Evolutionary conservation across 108 stramenopile genomes (phyloP), one percentile per base, ranked within the genome.

Genomic region (Bacterosira constricta): DNA sequence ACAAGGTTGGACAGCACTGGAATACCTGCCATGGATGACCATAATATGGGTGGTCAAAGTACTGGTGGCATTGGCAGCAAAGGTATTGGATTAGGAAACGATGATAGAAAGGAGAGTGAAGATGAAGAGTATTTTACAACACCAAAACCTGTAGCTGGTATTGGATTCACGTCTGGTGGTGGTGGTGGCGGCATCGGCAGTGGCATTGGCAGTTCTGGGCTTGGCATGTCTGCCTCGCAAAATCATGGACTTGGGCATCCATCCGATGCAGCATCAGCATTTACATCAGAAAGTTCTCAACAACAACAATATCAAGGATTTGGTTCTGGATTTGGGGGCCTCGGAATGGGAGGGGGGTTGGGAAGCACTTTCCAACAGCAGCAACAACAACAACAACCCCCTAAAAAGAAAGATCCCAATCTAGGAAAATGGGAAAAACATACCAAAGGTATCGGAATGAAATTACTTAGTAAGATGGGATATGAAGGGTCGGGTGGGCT

Each of bases 381-480:
- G 25, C 52, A 30, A 29, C 26, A 34, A 3, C 21, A 55, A n/a
- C 13, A 55, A n/a, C n/a, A n/a, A n/a, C n/a, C 17, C 27, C 29
- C 54, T 18, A 73, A 57, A 34, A 63, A 55, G 32, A 51, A 25
- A 62, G 72, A 73, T 57, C 81, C 84, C 18, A 78, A 75, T 21
- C 38, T 95, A 0, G 96, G 86, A 12, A 92, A 80, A 34, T 97
- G 96, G 96, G 96, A 97, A 78, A 95, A 92, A 74, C 96, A 97
- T 61, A 96, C 94, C 42, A 97, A 97, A 62, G 96, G 96, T n/a
- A 93, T 97, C 63, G 96, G 96, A 6, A 86, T 84, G 82, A 97
- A 95, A 73, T 71, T 97, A 18, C 66, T 97, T 25, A 47, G 86
- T 31, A 97, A 96, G 80, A 93, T 97, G 90, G 96, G 96, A 41